Percentiles rank a stretch among this genome's conserved stretches.
Conservation (phyloP, 1,284 basidiomycete species). For the Ganoderma lingzhi region DNA sequence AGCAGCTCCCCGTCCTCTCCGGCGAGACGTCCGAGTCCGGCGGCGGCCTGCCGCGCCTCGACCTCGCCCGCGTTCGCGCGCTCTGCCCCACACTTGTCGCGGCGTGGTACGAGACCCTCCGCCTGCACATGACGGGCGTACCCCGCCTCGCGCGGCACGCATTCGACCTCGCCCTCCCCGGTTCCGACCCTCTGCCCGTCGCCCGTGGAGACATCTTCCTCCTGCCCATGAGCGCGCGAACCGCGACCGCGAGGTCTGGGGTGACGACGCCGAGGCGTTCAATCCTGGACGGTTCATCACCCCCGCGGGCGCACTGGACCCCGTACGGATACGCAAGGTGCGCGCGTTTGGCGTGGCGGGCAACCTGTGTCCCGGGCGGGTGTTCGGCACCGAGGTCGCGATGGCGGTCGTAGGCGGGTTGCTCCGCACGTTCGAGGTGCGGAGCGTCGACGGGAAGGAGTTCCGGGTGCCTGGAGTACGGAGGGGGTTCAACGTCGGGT, state of each 20-base stretch:
- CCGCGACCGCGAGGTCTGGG: background rate
- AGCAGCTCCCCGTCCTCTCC: background rate
- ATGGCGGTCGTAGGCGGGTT: background rate
- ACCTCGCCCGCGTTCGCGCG: background rate
- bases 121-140: background rate
- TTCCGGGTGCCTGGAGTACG: background rate
- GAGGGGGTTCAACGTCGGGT: background rate
- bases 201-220: background rate
- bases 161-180: background rate
- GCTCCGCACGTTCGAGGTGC: background rate
- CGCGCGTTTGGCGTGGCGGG: background rate
- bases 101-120: background rate
- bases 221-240: background rate
- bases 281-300: background rate
- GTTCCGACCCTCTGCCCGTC: background rate
- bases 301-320: background rate
- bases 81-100: background rate
- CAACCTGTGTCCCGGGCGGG: background rate
- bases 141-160: background rate
- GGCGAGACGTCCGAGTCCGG: background rate
- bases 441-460: background rate
- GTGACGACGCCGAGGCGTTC: background rate
- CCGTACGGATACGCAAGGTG: background rate
- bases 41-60: background rate
- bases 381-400: constrained; percentile 1